Evolutionary conservation across 495 filamentous ascomycete genomes (phyloP).

Genomic region (Rhypophila decipiens): DNA sequence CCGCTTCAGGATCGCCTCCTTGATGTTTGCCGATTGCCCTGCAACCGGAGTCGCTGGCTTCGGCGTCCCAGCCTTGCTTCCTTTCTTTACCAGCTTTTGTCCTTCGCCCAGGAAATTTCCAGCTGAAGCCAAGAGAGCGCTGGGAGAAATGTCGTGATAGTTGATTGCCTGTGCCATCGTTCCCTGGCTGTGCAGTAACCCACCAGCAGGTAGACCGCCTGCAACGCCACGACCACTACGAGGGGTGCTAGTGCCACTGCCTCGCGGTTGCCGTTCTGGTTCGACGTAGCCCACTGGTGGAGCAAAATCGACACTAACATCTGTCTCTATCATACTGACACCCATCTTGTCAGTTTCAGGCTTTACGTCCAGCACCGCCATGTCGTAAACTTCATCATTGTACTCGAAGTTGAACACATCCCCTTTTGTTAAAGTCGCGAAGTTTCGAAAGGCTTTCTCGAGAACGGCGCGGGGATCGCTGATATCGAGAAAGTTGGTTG

Average conservation of each 20-base stretch:
- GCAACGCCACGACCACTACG: slow-evolving; percentile 35
- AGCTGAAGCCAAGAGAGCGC: slow-evolving; percentile 45
- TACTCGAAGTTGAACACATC: slow-evolving; percentile 94
- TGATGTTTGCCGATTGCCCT: slow-evolving; percentile 56
- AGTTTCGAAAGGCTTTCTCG: slow-evolving; percentile 92
- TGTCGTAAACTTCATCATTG: slow-evolving; percentile 86
- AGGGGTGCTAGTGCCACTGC: slow-evolving; percentile 57
- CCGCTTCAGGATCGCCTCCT: slow-evolving; percentile 28
- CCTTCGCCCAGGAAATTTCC: slow-evolving; percentile 77
- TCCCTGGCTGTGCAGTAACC: slow-evolving; percentile 71
- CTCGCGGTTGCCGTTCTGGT: slow-evolving; percentile 49
- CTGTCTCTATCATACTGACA: slow-evolving; percentile 91
- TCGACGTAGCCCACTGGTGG: slow-evolving; percentile 91
- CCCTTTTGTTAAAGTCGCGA: slow-evolving; percentile 82
- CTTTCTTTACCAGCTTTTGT: slow-evolving; percentile 76
- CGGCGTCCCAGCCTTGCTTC: slow-evolving; percentile 68
- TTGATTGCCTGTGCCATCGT: slow-evolving; percentile 97
- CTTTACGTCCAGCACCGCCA: slow-evolving; percentile 89
- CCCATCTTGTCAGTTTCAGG: slow-evolving; percentile 68
- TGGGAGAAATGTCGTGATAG: slow-evolving; percentile 88
- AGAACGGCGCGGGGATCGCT: slow-evolving; percentile 97
- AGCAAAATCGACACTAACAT: slow-evolving; percentile 92
- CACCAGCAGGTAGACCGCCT: slow-evolving; percentile 56
- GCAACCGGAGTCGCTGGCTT: slow-evolving; percentile 76
- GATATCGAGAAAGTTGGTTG: slow-evolving; percentile 86